Evolutionary conservation across 306 rosid genomes (phyloP), one percentile per base, ranked within the genome.

Genomic region (Inga leiocalycina): DNA sequence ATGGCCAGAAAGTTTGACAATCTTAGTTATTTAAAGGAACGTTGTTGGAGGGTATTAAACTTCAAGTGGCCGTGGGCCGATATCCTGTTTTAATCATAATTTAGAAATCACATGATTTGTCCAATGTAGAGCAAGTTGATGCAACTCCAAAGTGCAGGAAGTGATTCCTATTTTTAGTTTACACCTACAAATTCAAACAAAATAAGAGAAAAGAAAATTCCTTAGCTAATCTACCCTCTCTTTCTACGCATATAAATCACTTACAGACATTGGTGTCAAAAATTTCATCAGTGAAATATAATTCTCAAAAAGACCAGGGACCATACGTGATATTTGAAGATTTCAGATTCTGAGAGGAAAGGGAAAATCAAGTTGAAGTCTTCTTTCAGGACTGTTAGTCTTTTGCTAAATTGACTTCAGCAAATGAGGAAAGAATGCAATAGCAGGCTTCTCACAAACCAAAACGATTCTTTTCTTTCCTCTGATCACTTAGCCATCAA

Each of bases 101-200:
- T 48, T 75, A 65, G 17, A 52, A 75, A 75, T 78, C 64, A 86
- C 19, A 79, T 10, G 15, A 48, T 74, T 76, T 32, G 61, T 65
- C 46, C 17, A 30, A 70, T 6, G 16, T 15, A 43, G 22, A 65
- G 13, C 72, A 19, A 65, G 66, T 54, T 66, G 57, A 17, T 19
- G 77, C 66, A 54, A 44, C 79, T 78, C 45, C 54, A 35, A 74
- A 22, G 35, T 44, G 10, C 56, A 12, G 46, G 75, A 43, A 70
- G 32, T n/a, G n/a, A 41, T 20, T 11, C 52, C 30, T 39, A 4
- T 14, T 19, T 19, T 22, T n/a, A 43, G 22, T 70, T 41, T 43
- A 39, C 52, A 41, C 10, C 52, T 2, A 17, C 75, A 19, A 41
- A 68, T 19, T 35, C 1, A 7, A 37, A 13, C 39, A 64, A 64